Base-by-base conservation (phyloP, 1,284 basidiomycete species). In the Pascua guehoae region DNA sequence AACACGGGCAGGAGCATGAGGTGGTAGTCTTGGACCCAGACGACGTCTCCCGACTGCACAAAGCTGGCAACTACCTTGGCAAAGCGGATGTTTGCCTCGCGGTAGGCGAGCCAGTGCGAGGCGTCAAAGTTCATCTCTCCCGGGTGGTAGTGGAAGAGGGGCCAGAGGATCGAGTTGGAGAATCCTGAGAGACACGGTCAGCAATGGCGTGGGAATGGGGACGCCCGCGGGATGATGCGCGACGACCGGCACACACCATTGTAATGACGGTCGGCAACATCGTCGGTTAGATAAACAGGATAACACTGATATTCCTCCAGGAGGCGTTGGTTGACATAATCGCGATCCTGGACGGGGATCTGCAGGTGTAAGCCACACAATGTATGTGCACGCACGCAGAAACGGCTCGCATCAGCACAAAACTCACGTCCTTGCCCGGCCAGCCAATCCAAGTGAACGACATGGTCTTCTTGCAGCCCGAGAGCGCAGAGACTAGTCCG, bases 51-150 rank as follows among this genome's bases (percentile, higher is more conserved):
- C 2, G 88, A 85, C 7, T 81, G 83, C 56, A 93, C 81, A 68
- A 92, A 88, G 57, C 82, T 81, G 58, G 85, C 81, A 55, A 98
- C 89, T 16, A 83, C 88, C 73, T 97, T 88, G 1, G 96, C 95
- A 72, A 99, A 99, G 60, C 86, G 84, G 79, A 93, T 81, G 76
- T 98, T 99, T 47, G 96, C 96, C 76, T 97, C 92, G 40, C 95
- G 86, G 78, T 98, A 99, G 1, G 93, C 95, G 49, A 88, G 84
- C 95, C 95, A 99, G 77, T 98, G 91, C 70, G 89, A 89, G 79
- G 97, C 92, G 79, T 98, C 95, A 74, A 98, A 98, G 79, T 93
- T 96, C 93, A 98, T 98, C 79, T 97, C 93, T 64, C 93, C 92
- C 14, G 92, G 91, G 75, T 97, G 94, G 78, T 98, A 99, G 77